Evolutionary conservation across 2,329 filamentous ascomycete species (phyloP).

Genomic region (Colletotrichum sp.): DNA sequence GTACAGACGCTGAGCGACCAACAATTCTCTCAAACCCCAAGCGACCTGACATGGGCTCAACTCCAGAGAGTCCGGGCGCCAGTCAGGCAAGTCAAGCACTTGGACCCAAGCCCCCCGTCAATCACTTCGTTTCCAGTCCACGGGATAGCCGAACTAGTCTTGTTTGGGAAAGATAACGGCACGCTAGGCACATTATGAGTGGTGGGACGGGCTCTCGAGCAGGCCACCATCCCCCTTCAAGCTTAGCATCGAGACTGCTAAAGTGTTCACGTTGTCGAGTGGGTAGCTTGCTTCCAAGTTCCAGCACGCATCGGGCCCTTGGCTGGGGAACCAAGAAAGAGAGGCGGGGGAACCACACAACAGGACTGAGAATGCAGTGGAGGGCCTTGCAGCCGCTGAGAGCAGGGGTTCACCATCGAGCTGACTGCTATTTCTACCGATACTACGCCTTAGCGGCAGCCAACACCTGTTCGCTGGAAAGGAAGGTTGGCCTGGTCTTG

Average conservation of each 20-base stretch:
- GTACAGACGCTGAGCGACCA: neutral
- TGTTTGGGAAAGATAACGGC: neutral
- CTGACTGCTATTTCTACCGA: neutral
- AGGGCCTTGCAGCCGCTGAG: neutral
- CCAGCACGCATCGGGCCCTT: neutral
- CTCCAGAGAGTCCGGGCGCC: neutral
- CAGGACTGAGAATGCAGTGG: neutral
- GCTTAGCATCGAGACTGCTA: neutral
- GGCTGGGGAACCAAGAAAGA: neutral
- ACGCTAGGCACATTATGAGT: neutral
- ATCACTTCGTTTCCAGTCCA: constrained; percentile 4
- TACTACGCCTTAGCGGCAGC: neutral
- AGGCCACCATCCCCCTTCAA: neutral
- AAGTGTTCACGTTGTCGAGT: neutral
- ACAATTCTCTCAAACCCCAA: neutral
- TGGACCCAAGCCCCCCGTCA: neutral
- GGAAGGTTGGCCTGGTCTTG: neutral
- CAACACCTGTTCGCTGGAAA: neutral
- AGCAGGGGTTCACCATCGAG: neutral
- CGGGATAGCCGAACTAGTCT: neutral
- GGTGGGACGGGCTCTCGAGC: neutral
- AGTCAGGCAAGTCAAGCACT: neutral
- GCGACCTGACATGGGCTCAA: neutral
- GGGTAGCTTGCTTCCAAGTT: neutral
- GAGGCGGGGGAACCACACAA: neutral